Percentiles rank a stretch among this genome's conserved stretches.
Evolutionary conservation across 2,329 filamentous ascomycete species (phyloP).

Genomic region (Raffaelea arxii): DNA sequence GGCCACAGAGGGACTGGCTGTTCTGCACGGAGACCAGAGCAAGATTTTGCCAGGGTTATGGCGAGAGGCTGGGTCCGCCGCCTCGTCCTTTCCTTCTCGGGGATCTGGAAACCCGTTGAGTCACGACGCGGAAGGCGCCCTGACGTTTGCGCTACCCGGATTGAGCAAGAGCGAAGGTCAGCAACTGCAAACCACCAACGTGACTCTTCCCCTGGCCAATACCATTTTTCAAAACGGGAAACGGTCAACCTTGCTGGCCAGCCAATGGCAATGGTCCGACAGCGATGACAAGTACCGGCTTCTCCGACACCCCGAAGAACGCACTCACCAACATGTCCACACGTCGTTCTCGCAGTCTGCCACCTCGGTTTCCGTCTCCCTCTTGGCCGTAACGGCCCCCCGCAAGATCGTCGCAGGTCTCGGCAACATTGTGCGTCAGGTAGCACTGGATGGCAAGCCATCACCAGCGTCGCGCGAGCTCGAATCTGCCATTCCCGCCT

Average conservation of each 20-base stretch:
- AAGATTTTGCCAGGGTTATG: slow-evolving; percentile 37
- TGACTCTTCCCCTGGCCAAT: slow-evolving; percentile 61
- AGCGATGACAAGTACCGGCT: slow-evolving; percentile 11
- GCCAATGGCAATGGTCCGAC: slow-evolving; percentile 23
- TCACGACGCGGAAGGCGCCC: slow-evolving; percentile 28
- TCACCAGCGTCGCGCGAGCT: slow-evolving; percentile 63
- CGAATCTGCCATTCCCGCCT: slow-evolving; percentile 46
- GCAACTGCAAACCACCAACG: slow-evolving; percentile 16
- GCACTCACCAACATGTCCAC: slow-evolving; percentile 21
- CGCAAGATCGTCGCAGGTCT: slow-evolving; percentile 55
- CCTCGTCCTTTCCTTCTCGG: no score
- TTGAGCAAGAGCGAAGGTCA: slow-evolving; percentile 3
- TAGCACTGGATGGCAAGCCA: slow-evolving; percentile 36
- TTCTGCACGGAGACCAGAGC: slow-evolving; percentile 34
- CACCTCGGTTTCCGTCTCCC: slow-evolving; percentile 23
- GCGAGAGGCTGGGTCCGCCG: no score
- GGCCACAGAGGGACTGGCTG: slow-evolving; percentile 40
- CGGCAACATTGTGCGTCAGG: slow-evolving; percentile 67
- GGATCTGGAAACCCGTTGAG: no score
- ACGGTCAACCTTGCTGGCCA: slow-evolving; percentile 46
- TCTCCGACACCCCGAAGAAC: background rate
- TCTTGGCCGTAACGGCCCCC: slow-evolving; percentile 54
- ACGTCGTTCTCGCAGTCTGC: background rate
- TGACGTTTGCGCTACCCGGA: slow-evolving; percentile 30
- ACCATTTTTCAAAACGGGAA: slow-evolving; percentile 67